Base-by-base conservation (phyloP, 2,329 filamentous ascomycete genomes). In the Plectosphaerella cucumerina region DNA sequence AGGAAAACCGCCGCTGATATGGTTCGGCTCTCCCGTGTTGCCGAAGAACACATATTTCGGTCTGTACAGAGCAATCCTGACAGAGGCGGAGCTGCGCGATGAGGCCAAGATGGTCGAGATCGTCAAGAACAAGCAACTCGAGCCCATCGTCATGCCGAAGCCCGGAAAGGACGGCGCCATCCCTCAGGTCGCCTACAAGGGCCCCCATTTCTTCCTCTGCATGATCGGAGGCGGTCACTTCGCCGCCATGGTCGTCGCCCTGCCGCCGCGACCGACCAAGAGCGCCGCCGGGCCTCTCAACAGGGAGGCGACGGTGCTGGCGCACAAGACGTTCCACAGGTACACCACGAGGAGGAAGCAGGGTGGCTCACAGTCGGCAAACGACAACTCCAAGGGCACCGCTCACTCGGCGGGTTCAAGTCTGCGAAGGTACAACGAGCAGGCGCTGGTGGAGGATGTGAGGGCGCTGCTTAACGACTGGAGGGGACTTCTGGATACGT, bases 161-260 rank as follows among this genome's bases (percentile, higher is more conserved):
- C 72, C 79, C 2, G 70, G 76, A 35, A 83, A 82, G 51, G 84
- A 85, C 45, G 81, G 83, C 2, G 72, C 75, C 15, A 67, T 82
- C 5, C 75, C 79, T 3, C 71, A 76, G 2, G 70, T 79, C 10
- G 74, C 75, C 4, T 82, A 86, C 63, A 82, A 84, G 21, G 85
- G 86, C 8, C 90, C 91, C 2, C 92, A 97, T 65, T 84, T 96
- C 47, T 97, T 99, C 65, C 80, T 99, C 45, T 97, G 92, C 70
- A 99, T 99, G 94, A 96, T 99, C 47, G 94, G 94, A 21, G 94
- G 94, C 53, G 94, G 94, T 0, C 94, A 99, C 66, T 99, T 99
- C 64, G 94, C 94, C 1, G 94, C 89, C 47, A 97, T 97, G 92
- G 78, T 97, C 11, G 89, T 99, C 11, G 91, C 91, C 0, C 78